Percentiles rank a stretch among this genome's conserved stretches.
phyloP scores from a whole-genome alignment of 257 asterid species.

The Solanum verrucosum region DNA sequence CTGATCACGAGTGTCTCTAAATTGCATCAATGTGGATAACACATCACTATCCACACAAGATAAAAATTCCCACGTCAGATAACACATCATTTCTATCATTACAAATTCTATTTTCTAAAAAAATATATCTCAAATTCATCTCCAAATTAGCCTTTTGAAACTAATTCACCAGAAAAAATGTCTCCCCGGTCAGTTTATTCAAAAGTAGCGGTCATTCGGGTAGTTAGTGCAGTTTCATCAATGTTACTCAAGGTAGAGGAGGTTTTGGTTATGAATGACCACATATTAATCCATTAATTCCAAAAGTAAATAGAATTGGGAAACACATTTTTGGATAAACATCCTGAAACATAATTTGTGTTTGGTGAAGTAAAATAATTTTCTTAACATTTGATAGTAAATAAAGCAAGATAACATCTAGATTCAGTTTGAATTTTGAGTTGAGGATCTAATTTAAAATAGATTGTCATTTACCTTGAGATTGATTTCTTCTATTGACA shows the following conservation, averaged over 20 bases:
- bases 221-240: no score
- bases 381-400: not conserved
- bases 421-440: not conserved
- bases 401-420: not conserved
- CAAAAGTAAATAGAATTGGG: not conserved
- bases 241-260: not conserved
- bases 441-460: not conserved
- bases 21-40: no score
- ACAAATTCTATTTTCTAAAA: no score
- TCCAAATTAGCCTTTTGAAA: no score
- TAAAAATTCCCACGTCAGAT: no score
- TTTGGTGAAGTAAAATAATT: not conserved
- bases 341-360: not conserved
- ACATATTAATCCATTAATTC: not conserved
- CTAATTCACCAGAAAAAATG: no score
- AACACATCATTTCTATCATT: no score
- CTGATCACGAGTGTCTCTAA: no score
- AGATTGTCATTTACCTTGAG: slow-evolving; percentile 39
- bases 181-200: no score
- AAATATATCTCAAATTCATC: no score
- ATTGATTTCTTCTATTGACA: slow-evolving; percentile 50
- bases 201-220: no score
- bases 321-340: not conserved
- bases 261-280: not conserved
- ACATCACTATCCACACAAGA: no score